Evolutionary conservation across 129 eudicot genomes (phyloP), one percentile per base, ranked within the genome.

Genomic region (Lonicera japonica): DNA sequence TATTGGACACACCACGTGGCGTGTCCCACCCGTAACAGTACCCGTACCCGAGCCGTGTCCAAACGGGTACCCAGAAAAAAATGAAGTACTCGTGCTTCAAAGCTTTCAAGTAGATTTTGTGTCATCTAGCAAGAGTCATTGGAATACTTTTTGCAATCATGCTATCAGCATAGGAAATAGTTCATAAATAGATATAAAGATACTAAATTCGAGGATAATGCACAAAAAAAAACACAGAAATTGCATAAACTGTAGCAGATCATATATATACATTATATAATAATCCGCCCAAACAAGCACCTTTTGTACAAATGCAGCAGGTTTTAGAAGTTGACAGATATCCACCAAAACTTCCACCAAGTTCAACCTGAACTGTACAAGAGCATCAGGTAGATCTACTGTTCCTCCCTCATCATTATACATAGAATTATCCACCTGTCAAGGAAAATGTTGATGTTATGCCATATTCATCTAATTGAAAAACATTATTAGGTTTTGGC

Each of bases 281-380:
- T 3, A 18, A 60, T 21, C 10, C 16, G n/a, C 59, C 13, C 19
- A 52, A 65, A 34, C 36, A 58, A 66, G 58, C 75, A 91, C 98
- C 96, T 84, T 88, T 53, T 85, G 95, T 50, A 80, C 63, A 80
- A 71, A 82, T 17, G 75, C 54, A 46, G 78, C 74, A 69, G 95
- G 60, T 50, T 80, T 80, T 45, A 92, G 68, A 52, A 92, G 83
- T 77, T 83, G 96, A 63, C 96, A 92, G 53, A 85, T 83, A 69
- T 92, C 99, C 70, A 88, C 88, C 81, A 92, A 75, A 60, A 92
- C 85, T 81, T 92, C 96, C 63, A 77, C 83, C 70, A 92, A 63
- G 63, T 79, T 88, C 78, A 75, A 64, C 72, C 99, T 82, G 72
- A 87, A 92, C 29, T 85, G 95, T 36, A 73, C 75, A 61, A 92